A percentile compares a stretch with the other conserved stretches of the same genome.
Conservation (phyloP, 352 stramenopile genomes). For the Pythium guiyangense region DNA sequence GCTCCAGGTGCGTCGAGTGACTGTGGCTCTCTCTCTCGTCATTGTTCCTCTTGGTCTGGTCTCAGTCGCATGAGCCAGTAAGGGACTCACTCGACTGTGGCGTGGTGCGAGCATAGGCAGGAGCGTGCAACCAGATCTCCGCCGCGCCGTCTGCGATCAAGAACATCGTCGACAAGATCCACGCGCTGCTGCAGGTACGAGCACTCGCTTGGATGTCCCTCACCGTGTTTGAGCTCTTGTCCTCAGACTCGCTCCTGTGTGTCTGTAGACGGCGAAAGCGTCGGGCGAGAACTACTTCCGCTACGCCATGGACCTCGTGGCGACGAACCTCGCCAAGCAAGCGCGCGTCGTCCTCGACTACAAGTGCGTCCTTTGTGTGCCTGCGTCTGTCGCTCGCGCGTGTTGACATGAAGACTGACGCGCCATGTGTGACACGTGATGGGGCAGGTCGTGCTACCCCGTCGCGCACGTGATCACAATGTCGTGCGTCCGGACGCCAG, state of each 20-base stretch:
- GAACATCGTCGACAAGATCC: constrained; percentile 65
- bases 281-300: constrained; percentile 61
- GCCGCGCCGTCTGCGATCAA: constrained; percentile 59
- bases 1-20: constrained; percentile 30
- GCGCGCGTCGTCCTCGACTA: constrained; percentile 64
- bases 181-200: constrained; percentile 46
- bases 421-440: not conserved
- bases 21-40: not conserved
- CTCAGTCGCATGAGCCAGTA: not conserved
- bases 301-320: constrained; percentile 68
- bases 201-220: not conserved
- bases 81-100: not conserved
- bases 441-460: constrained; percentile 53
- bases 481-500: constrained; percentile 63
- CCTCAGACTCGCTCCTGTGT: too few species aligned
- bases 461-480: constrained; percentile 77
- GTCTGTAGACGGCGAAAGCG: constrained; percentile 36
- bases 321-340: constrained; percentile 66
- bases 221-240: not conserved
- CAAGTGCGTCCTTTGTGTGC: constrained; percentile 41
- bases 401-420: constrained; percentile 6
- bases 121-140: constrained; percentile 79
- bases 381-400: not conserved
- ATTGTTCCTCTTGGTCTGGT: not conserved
- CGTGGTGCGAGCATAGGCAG: constrained; percentile 27